A percentile compares a stretch with the other conserved stretches of the same genome.
These are phyloP conservation scores for Fusarium incarnatum DNA, from an alignment of 2,329 filamentous ascomycete genomes.

Conservation along the genomic window DNA sequence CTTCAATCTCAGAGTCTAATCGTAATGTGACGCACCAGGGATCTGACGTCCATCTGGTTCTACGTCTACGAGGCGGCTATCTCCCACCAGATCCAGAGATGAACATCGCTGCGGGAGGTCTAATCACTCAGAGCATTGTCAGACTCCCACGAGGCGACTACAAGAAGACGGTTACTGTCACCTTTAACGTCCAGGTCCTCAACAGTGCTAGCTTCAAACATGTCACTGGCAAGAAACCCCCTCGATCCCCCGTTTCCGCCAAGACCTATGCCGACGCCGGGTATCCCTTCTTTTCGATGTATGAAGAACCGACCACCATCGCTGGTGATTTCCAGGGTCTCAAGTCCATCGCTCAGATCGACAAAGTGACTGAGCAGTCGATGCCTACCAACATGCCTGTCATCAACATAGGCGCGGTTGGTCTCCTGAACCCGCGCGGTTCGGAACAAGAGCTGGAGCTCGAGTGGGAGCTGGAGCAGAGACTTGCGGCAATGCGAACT, in stretches of 20 bases:
- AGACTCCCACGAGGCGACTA: accelerated
- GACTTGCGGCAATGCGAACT: accelerated
- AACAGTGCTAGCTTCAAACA: neutral
- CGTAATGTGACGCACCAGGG: neutral
- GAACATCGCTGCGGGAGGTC: constrained; percentile 1
- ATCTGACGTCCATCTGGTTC: accelerated
- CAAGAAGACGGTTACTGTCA: neutral
- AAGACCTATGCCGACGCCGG: neutral
- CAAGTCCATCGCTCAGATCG: neutral
- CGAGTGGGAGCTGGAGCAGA: neutral
- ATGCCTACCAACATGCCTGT: neutral
- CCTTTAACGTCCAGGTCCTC: constrained; percentile 13
- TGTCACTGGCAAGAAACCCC: neutral
- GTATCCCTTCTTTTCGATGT: neutral
- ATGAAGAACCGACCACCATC: neutral
- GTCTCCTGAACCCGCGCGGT: neutral
- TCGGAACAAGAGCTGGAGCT: neutral
- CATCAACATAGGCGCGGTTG: neutral
- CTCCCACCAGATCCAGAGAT: neutral
- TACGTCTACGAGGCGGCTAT: neutral
- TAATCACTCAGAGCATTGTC: constrained; percentile 8
- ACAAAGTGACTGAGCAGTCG: accelerated
- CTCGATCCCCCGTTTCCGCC: neutral
- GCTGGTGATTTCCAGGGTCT: neutral
- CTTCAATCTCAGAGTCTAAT: neutral